Base-by-base conservation (phyloP, 768 basidiomycete genomes). In the Gloeophyllum trabeum region DNA sequence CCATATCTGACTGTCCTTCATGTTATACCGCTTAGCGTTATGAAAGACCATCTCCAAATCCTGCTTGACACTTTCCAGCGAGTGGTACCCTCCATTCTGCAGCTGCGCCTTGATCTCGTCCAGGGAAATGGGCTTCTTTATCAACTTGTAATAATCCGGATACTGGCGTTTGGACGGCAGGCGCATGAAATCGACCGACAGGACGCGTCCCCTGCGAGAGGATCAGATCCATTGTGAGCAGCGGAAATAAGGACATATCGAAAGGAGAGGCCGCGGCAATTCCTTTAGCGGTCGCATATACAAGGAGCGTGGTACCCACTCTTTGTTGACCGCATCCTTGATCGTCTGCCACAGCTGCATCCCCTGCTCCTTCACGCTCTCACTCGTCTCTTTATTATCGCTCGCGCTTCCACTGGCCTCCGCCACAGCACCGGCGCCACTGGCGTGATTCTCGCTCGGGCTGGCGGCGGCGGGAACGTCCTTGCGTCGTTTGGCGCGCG, bases 51-150 rank as follows among this genome's bases (percentile, higher is more conserved):
- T 63, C 52, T 89, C 85, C 40, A 89, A 74, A 53, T 86, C 84
- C 34, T 67, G 66, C 53, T 71, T 76, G 51, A 87, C 77, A 6
- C 70, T 74, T 39, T 79, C 74, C 36, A 90, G 64, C 10, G 78
- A 73, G 12, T 65, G 49, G 52, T 91, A 92, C 10, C 48, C 54
- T 43, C 67, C 64, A 40, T 64, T 61, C 36, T 83, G 79, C 21
- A 92, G 69, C 52, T 76, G 73, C 51, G 75, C 72, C 70, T 89
- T 89, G 65, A 96, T 90, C 48, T 93, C 88, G 35, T 89, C 84
- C 40, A 96, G 67, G 21, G 87, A 80, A 51, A 96, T 88, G 23
- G 93, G 92, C 20, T 74, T 67, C 51, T 77, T 67, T 55, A 93
- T 94, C 49, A 81, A 46, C 19, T 61, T 56, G 61, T 93, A 96